Conservation (phyloP, 805 yeast species). For the Candida ponderosae region DNA sequence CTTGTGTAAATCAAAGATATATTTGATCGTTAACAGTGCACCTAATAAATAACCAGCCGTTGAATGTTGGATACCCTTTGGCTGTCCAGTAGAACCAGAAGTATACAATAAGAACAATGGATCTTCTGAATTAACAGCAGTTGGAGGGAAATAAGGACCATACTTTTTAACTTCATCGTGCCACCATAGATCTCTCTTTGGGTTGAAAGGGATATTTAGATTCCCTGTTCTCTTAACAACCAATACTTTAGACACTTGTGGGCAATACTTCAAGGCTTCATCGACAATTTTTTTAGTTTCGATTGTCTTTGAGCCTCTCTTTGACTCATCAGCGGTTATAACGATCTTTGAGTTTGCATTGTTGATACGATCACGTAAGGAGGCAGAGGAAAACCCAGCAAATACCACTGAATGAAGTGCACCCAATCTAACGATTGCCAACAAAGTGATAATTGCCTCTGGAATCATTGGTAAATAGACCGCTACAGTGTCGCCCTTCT, state of each 20-base stretch:
- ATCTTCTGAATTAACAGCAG: constrained; percentile 84
- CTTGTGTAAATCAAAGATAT: constrained; percentile 87
- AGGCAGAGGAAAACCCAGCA: constrained; percentile 94
- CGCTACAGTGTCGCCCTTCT: constrained; percentile 94
- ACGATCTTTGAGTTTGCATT: constrained; percentile 84
- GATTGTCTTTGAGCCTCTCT: constrained; percentile 91
- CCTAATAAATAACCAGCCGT: constrained; percentile 94
- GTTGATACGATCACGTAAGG: constrained; percentile 80
- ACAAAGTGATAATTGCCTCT: constrained; percentile 88
- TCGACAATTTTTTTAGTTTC: constrained; percentile 92
- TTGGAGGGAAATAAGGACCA: constrained; percentile 82
- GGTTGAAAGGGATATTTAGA: constrained; percentile 59
- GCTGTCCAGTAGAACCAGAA: constrained; percentile 97
- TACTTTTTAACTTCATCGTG: constrained; percentile 78
- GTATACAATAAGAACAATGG: constrained; percentile 94
- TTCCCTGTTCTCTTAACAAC: constrained; percentile 87
- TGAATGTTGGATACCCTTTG: constrained; percentile 94
- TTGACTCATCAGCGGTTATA: constrained; percentile 92
- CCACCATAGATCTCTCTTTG: constrained; percentile 92
- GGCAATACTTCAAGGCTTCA: constrained; percentile 76
- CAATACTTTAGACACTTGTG: constrained; percentile 70
- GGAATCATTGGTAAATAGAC: constrained; percentile 97
- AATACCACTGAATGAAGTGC: constrained; percentile 94
- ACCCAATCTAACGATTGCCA: constrained; percentile 90
- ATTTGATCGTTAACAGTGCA: constrained; percentile 85